Evolutionary conservation across 2,329 filamentous ascomycete genomes (phyloP).

Genomic region (Talaromyces sp.): DNA sequence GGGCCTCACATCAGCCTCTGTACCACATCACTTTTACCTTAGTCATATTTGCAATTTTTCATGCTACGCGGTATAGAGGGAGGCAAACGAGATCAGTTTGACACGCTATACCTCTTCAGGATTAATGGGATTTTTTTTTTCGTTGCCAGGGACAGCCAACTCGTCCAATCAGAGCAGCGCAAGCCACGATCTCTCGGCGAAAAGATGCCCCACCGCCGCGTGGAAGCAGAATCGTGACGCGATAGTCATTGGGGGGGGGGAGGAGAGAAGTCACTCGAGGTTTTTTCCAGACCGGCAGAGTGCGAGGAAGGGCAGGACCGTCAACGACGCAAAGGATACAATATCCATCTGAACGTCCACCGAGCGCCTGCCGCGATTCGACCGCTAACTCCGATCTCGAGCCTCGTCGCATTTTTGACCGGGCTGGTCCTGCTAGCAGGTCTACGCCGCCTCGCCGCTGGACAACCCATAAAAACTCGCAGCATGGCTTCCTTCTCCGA

Average conservation of each 20-base stretch:
- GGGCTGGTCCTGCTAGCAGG: background rate
- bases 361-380: background rate
- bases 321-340: background rate
- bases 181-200: background rate
- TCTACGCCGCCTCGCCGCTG: background rate
- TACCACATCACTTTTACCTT: no score
- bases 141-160: background rate
- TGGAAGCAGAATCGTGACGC: background rate
- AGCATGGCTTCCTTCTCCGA: slow-evolving; percentile 6
- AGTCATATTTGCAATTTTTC: background rate
- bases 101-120: background rate
- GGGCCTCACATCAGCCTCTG: no score
- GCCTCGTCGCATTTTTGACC: background rate
- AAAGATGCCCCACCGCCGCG: slow-evolving; percentile 1
- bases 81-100: background rate
- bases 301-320: background rate
- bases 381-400: background rate
- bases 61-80: background rate
- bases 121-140: background rate
- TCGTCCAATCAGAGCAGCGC: background rate
- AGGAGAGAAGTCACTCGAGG: background rate
- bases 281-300: background rate
- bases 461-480: background rate
- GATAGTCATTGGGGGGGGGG: background rate
- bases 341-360: background rate